Evolutionary conservation across 768 basidiomycete genomes (phyloP).

Genomic region (Pleurotus ostreatus): DNA sequence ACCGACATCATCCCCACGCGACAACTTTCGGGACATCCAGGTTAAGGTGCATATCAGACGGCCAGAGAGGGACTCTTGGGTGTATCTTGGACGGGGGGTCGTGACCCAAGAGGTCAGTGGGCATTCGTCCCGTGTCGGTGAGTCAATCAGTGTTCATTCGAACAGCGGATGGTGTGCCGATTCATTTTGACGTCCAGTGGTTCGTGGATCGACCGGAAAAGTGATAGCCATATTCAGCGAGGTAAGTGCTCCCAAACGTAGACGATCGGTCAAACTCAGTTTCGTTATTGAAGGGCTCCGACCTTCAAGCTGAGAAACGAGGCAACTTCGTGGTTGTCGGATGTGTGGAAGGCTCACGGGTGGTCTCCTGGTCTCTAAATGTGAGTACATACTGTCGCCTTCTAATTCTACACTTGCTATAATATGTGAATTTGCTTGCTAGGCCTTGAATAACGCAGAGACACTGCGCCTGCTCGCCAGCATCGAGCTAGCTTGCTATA

Average conservation of each 20-base stretch:
- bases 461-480: constrained; percentile 78
- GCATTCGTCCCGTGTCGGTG: constrained; percentile 79
- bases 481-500: constrained; percentile 82
- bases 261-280: neutral
- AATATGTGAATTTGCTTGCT: neutral
- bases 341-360: constrained; percentile 67
- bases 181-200: constrained; percentile 35
- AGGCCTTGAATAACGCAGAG: constrained; percentile 83
- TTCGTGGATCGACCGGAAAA: constrained; percentile 63
- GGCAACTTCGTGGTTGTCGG: constrained; percentile 86
- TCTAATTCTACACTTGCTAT: neutral
- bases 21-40: constrained; percentile 69
- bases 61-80: constrained; percentile 78
- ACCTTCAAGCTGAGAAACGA: constrained; percentile 81
- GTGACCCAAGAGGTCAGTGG: constrained; percentile 73
- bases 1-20: constrained; percentile 33
- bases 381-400: constrained; percentile 36
- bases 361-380: constrained; percentile 84
- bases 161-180: constrained; percentile 7
- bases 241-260: constrained; percentile 31
- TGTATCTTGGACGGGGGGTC: constrained; percentile 73
- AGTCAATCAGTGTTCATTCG: constrained; percentile 21
- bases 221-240: constrained; percentile 68
- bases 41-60: constrained; percentile 83
- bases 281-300: constrained; percentile 40